A percentile compares a stretch with the other conserved stretches of the same genome.
Conservation (phyloP, 2,329 filamentous ascomycete species). For the Cordyceps farinosa region DNA sequence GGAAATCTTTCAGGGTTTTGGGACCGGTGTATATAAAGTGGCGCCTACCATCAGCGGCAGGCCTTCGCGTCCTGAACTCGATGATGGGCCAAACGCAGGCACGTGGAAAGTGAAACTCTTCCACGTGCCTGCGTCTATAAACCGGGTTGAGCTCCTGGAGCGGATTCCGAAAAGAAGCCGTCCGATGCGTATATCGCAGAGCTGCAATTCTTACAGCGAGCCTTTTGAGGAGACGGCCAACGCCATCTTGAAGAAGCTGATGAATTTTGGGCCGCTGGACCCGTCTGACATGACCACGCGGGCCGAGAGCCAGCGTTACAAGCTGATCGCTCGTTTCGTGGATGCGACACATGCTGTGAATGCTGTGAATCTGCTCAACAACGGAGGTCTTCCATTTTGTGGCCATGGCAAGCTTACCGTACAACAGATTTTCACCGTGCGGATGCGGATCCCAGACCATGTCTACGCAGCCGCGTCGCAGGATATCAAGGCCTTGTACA, state of each 20-base stretch:
- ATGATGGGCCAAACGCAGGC: not conserved
- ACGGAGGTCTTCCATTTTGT: not conserved
- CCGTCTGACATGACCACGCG: not conserved
- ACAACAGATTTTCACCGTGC: conserved; percentile 4
- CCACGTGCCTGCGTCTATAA: conserved; percentile 1
- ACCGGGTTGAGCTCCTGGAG: not conserved
- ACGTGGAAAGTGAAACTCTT: conserved; percentile 4
- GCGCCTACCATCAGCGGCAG: not conserved
- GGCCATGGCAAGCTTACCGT: conserved; percentile 11
- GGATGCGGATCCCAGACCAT: not conserved
- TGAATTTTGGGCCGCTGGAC: conserved; percentile 10
- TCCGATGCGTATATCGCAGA: not conserved
- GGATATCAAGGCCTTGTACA: conserved; percentile 9
- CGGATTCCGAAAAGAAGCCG: not conserved
- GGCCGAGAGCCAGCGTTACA: conserved; percentile 4
- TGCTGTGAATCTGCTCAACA: conserved; percentile 1
- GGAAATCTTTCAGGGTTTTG: not conserved
- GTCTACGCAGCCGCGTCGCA: conserved; percentile 8
- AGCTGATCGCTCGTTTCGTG: conserved; percentile 7
- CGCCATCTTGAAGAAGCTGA: not conserved
- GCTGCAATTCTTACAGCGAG: not conserved
- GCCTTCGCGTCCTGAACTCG: not conserved
- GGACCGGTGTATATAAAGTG: not conserved
- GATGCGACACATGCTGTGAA: not conserved
- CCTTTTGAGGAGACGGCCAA: not conserved